Conservation (phyloP, 1,284 basidiomycete genomes). For the Peniophora sp. region DNA sequence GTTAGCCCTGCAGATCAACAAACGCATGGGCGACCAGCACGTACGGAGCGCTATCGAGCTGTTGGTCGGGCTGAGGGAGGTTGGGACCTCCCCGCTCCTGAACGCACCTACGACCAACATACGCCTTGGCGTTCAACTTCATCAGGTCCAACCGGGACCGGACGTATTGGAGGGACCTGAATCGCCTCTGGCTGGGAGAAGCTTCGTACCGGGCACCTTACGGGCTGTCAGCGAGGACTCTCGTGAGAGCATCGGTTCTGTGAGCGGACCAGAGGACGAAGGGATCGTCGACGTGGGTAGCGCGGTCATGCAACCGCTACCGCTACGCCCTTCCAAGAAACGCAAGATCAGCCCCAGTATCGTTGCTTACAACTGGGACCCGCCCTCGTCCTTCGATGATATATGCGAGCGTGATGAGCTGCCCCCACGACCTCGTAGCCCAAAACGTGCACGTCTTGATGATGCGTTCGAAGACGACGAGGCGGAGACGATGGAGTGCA, state of each 20-base stretch:
- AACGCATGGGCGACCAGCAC: conserved; percentile 23
- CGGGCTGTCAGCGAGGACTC: neutral
- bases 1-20: conserved; percentile 33
- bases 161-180: neutral
- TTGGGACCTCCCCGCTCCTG: neutral
- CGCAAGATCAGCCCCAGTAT: neutral
- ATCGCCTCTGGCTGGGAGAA: neutral
- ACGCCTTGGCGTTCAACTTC: neutral
- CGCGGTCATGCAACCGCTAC: too few relatives aligned
- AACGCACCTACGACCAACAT: neutral
- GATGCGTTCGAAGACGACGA: too few relatives aligned
- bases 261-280: too few relatives aligned
- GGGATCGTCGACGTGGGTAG: too few relatives aligned
- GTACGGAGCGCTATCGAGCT: conserved; percentile 42
- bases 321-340: neutral
- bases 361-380: neutral
- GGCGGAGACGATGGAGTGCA: too few relatives aligned
- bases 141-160: neutral
- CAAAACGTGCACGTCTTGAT: too few relatives aligned
- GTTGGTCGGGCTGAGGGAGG: conserved; percentile 38
- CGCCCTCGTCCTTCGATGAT: neutral
- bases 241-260: neutral
- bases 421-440: too few relatives aligned
- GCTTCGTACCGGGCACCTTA: neutral
- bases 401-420: too few relatives aligned